Evolutionary conservation across 805 yeast genomes (phyloP).

Genomic region (Yamadazyma takamatsuzukensis): DNA sequence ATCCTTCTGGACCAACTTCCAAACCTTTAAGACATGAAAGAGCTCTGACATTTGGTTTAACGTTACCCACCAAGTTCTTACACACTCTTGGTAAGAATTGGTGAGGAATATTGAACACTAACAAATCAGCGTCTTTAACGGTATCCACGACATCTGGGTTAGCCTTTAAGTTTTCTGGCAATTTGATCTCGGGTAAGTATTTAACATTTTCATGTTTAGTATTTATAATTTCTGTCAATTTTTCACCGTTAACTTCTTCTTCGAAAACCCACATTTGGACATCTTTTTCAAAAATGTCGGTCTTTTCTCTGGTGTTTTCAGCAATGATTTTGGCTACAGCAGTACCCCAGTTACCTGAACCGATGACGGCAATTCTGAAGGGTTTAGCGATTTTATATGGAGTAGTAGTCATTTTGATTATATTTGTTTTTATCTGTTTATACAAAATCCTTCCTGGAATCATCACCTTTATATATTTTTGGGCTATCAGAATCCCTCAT

Average conservation of each 20-base stretch:
- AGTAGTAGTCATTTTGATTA: slow-evolving; percentile 18
- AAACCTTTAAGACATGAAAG: slow-evolving; percentile 95
- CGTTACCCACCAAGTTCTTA: slow-evolving; percentile 70
- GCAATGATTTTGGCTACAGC: slow-evolving; percentile 95
- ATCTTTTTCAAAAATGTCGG: slow-evolving; percentile 62
- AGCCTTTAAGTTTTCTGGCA: slow-evolving; percentile 86
- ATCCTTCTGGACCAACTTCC: slow-evolving; percentile 82
- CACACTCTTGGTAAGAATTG: slow-evolving; percentile 84
- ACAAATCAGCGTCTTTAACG: slow-evolving; percentile 75
- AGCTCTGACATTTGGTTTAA: slow-evolving; percentile 72
- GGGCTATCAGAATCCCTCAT: too few relatives aligned
- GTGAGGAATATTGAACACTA: slow-evolving; percentile 95
- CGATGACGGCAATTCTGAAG: slow-evolving; percentile 61
- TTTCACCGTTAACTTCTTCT: slow-evolving; percentile 73
- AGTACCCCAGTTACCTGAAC: slow-evolving; percentile 98
- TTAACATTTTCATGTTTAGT: slow-evolving; percentile 88
- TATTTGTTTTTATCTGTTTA: too few relatives aligned
- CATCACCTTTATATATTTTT: too few relatives aligned
- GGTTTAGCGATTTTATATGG: slow-evolving; percentile 33
- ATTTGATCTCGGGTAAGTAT: slow-evolving; percentile 82
- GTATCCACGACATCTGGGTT: slow-evolving; percentile 78
- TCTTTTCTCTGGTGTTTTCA: slow-evolving; percentile 74
- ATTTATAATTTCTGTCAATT: slow-evolving; percentile 88
- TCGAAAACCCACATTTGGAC: slow-evolving; percentile 98
- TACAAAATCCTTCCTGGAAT: too few relatives aligned